Conservation (phyloP, 306 rosid species). For the Fragaria ananassa region DNA sequence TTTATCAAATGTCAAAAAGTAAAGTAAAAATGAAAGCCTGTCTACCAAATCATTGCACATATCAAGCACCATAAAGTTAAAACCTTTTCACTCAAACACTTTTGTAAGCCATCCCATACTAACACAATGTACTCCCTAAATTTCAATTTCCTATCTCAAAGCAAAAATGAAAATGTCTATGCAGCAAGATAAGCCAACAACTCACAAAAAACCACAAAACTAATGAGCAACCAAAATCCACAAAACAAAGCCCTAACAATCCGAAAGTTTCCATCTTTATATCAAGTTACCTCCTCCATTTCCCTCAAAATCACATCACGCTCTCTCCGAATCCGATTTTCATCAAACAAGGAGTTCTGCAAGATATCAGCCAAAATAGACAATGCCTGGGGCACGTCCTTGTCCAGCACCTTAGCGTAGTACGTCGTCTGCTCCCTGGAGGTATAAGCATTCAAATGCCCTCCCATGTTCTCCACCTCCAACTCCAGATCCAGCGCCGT, state of each 20-base stretch:
- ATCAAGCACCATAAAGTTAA: background rate
- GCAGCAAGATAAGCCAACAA: background rate
- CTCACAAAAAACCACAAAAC: background rate
- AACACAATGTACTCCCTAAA: background rate
- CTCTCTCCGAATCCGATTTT: conserved; percentile 63
- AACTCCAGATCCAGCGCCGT: conserved; percentile 74
- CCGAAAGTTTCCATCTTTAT: background rate
- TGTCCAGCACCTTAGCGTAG: conserved; percentile 68
- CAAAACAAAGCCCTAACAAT: conserved; percentile 2
- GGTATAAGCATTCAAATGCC: conserved; percentile 84
- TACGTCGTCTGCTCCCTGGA: conserved; percentile 92
- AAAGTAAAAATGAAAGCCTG: background rate
- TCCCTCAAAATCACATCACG: conserved; percentile 87
- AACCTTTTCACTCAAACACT: background rate
- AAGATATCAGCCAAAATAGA: conserved; percentile 75
- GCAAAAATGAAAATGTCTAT: too few species aligned
- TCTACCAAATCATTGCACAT: background rate
- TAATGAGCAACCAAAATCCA: background rate
- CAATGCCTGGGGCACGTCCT: conserved; percentile 67
- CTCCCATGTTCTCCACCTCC: conserved; percentile 98
- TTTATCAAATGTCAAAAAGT: background rate
- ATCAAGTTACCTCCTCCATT: conserved; percentile 74
- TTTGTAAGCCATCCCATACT: background rate
- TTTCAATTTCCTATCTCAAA: background rate
- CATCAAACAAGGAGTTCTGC: conserved; percentile 82